Conservation (phyloP, 2,329 filamentous ascomycete species). For the Exophiala calicioides region DNA sequence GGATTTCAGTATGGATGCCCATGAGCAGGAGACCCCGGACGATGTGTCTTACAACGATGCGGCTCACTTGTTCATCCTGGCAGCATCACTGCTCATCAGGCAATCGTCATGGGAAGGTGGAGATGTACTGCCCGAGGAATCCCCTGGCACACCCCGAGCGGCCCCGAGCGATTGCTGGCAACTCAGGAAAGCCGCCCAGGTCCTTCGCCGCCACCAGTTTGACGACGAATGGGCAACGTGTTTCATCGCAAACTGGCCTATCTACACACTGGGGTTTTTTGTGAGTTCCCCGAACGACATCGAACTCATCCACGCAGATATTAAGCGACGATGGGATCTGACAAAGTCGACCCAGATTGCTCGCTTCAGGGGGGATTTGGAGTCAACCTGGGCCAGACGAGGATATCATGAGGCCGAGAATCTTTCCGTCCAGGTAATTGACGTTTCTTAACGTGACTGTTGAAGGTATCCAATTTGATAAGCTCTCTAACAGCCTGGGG, state of each 20-base stretch:
- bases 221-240: constrained; percentile 17
- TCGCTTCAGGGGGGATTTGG: constrained; percentile 14
- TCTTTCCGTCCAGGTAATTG: no score
- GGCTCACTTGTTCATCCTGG: constrained; percentile 19
- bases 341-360: constrained; percentile 14
- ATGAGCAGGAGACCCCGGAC: constrained; percentile 1
- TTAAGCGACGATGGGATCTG: constrained; percentile 14
- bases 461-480: no score
- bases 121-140: no score
- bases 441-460: no score
- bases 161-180: constrained; percentile 16
- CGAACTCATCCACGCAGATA: constrained; percentile 10
- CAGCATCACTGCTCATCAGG: constrained; percentile 18
- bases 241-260: constrained; percentile 21
- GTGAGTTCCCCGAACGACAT: constrained; percentile 12
- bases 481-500: no score
- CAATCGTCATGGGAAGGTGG: constrained; percentile 4
- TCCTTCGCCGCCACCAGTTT: constrained; percentile 10
- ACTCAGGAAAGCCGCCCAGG: constrained; percentile 5
- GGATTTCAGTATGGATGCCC: background rate
- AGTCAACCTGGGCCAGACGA: constrained; percentile 12
- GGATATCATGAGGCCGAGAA: no score
- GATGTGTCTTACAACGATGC: constrained; percentile 17
- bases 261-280: constrained; percentile 20
- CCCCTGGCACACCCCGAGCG: constrained; percentile 6